A percentile compares a stretch with the other conserved stretches of the same genome.
Evolutionary conservation across 305 asterid genomes (phyloP).

Genomic region (Lippia alba): DNA sequence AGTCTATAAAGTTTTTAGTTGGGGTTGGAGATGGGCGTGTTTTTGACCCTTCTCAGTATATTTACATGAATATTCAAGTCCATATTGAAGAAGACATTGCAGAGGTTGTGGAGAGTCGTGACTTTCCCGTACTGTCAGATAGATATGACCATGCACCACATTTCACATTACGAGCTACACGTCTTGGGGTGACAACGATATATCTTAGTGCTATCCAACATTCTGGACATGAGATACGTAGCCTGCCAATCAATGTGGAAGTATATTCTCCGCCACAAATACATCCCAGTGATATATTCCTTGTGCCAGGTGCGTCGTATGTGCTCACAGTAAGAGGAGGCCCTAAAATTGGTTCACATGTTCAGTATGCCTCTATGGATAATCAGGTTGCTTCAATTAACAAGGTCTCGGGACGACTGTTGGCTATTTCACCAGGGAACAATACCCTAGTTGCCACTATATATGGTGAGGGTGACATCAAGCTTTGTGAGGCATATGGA

Average conservation of each 20-base stretch:
- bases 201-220: constrained; percentile 72
- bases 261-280: constrained; percentile 82
- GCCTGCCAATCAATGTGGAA: constrained; percentile 74
- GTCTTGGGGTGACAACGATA: constrained; percentile 73
- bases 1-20: constrained; percentile 57
- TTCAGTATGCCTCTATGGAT: constrained; percentile 64
- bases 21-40: constrained; percentile 69
- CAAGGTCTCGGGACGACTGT: constrained; percentile 58
- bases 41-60: constrained; percentile 76
- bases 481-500: constrained; percentile 73
- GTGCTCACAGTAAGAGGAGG: constrained; percentile 80
- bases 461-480: constrained; percentile 57
- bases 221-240: constrained; percentile 70
- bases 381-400: constrained; percentile 65
- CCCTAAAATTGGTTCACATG: constrained; percentile 67
- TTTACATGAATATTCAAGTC: constrained; percentile 65
- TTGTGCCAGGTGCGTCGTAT: constrained; percentile 89
- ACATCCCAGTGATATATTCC: constrained; percentile 73
- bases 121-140: constrained; percentile 39
- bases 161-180: constrained; percentile 63
- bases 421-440: constrained; percentile 79
- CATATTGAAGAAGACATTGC: constrained; percentile 69
- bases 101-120: constrained; percentile 55
- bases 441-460: constrained; percentile 68
- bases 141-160: constrained; percentile 53